Evolutionary conservation across 495 filamentous ascomycete genomes (phyloP).

Genomic region (Choiromyces venosus): DNA sequence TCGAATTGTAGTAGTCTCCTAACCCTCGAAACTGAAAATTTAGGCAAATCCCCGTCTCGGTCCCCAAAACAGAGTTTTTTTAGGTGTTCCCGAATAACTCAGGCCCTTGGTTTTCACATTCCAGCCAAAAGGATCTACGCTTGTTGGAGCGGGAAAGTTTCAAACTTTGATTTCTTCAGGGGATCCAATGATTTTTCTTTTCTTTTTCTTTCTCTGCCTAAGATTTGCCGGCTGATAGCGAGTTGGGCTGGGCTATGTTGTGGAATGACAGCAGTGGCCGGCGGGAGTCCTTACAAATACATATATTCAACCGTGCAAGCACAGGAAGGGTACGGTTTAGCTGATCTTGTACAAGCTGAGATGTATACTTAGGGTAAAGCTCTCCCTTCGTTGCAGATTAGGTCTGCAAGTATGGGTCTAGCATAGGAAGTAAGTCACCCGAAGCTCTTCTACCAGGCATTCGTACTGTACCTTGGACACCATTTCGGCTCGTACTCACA

Average conservation of each 20-base stretch:
- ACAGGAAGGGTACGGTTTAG: not conserved
- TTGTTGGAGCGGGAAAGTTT: not conserved
- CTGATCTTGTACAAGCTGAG: not conserved
- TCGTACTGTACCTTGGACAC: not conserved
- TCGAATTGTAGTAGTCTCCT: not conserved
- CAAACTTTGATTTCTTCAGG: not conserved
- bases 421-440: not conserved
- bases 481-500: not conserved
- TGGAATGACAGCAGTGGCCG: not conserved
- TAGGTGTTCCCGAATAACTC: not conserved
- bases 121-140: not conserved
- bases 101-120: not conserved
- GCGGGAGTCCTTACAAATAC: not conserved
- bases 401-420: not conserved
- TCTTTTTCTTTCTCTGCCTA: not conserved
- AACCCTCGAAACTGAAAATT: not conserved
- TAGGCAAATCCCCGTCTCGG: not conserved
- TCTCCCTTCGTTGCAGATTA: not conserved
- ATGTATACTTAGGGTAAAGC: not conserved
- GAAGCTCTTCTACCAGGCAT: not conserved
- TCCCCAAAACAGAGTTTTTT: not conserved
- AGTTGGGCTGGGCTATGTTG: not conserved
- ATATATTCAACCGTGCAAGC: not conserved
- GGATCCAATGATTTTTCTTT: not conserved
- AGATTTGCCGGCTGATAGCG: not conserved